These are phyloP conservation scores for Amanita muscaria DNA, from an alignment of 768 basidiomycete genomes.

Conservation along the genomic window DNA sequence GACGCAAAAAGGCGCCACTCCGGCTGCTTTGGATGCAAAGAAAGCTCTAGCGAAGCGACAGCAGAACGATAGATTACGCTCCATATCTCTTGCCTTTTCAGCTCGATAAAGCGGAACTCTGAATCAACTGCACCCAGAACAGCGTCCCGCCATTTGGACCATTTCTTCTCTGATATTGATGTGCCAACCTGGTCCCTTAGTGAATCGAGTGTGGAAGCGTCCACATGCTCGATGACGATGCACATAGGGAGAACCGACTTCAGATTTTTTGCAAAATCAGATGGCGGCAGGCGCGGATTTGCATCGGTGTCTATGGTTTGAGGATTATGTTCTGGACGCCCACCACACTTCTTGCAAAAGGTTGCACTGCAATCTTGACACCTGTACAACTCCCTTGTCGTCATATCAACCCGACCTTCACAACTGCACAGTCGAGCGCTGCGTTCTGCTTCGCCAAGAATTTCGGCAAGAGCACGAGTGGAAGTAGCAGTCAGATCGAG, in stretches of 20 bases:
- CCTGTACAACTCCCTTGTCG: slow-evolving; percentile 51
- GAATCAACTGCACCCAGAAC: slow-evolving; percentile 48
- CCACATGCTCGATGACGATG: slow-evolving; percentile 47
- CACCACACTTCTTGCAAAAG: slow-evolving; percentile 81
- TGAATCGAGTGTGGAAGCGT: slow-evolving; percentile 40
- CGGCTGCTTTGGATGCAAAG: slow-evolving; percentile 64
- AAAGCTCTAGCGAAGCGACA: slow-evolving; percentile 62
- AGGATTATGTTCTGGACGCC: slow-evolving; percentile 83
- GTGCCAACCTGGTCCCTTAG: slow-evolving; percentile 33
- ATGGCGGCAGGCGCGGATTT: slow-evolving; percentile 59
- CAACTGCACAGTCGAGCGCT: slow-evolving; percentile 84
- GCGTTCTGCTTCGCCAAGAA: slow-evolving; percentile 56
- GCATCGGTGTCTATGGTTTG: slow-evolving; percentile 39
- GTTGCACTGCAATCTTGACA: slow-evolving; percentile 74
- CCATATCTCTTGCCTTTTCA: slow-evolving; percentile 88
- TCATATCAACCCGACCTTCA: slow-evolving; percentile 79
- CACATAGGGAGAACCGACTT: slow-evolving; percentile 86
- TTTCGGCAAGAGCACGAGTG: slow-evolving; percentile 35
- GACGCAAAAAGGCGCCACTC: slow-evolving; percentile 84
- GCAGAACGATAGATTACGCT: slow-evolving; percentile 69
- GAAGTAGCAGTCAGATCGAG: slow-evolving; percentile 60
- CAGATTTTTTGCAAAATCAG: slow-evolving; percentile 64
- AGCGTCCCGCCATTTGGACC: slow-evolving; percentile 63
- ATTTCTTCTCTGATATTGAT: slow-evolving; percentile 44
- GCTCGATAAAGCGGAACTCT: slow-evolving; percentile 75